phyloP scores from a whole-genome alignment of 2,329 filamentous ascomycete genomes.

The Pseudogymnoascus destructans region DNA sequence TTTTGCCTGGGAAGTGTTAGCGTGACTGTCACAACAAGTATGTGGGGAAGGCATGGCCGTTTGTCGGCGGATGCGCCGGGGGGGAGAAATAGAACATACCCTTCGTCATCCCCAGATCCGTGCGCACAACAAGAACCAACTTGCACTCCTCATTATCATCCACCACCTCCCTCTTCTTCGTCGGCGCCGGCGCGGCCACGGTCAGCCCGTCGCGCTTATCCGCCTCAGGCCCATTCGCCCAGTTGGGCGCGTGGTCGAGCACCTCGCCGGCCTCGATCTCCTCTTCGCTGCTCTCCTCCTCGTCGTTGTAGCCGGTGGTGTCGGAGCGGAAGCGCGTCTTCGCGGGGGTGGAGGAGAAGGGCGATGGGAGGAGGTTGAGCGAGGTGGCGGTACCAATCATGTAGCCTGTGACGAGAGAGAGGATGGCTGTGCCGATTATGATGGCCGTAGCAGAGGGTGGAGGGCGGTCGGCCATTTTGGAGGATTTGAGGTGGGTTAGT shows the following conservation, averaged over 20 bases:
- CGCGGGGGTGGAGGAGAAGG: constrained; percentile 26
- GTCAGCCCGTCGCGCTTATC: constrained; percentile 43
- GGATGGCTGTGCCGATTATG: constrained; percentile 58
- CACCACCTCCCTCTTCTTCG: constrained; percentile 14
- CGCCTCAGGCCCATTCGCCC: constrained; percentile 47
- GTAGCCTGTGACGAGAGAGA: constrained; percentile 66
- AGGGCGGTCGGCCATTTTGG: neutral
- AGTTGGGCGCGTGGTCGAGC: constrained; percentile 55
- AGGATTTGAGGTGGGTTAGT: neutral
- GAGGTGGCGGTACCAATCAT: constrained; percentile 60
- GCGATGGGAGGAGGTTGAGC: constrained; percentile 59
- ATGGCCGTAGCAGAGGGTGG: constrained; percentile 32
- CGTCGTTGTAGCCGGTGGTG: constrained; percentile 46
- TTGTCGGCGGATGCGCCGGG: neutral
- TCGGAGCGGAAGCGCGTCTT: constrained; percentile 22
- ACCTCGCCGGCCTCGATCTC: constrained; percentile 47
- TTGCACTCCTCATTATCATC: constrained; percentile 69
- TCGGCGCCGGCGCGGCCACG: constrained; percentile 11
- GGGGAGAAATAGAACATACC: constrained; percentile 39
- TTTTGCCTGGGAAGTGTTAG: constrained; percentile 56
- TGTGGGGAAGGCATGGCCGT: constrained; percentile 10
- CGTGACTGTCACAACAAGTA: constrained; percentile 6
- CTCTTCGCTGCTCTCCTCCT: constrained; percentile 55
- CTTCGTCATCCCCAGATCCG: constrained; percentile 94
- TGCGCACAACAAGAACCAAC: constrained; percentile 80